A percentile compares a stretch with the other conserved stretches of the same genome.
phyloP scores from a whole-genome alignment of 2,329 filamentous ascomycete genomes.

The Colletotrichum simmondsii region DNA sequence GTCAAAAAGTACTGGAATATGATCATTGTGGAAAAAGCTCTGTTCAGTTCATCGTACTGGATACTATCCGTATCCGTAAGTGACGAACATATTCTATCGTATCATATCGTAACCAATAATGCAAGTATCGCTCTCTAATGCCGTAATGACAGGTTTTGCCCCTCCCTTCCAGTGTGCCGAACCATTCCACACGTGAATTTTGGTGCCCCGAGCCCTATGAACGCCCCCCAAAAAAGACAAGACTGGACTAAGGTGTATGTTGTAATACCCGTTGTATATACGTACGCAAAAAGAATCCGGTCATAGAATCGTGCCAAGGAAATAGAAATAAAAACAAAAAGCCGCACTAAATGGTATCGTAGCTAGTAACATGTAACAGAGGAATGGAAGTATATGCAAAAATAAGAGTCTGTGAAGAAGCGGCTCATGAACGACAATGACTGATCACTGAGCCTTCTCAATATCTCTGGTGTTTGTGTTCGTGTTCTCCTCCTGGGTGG shows the following conservation, averaged over 20 bases:
- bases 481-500: constrained; percentile 11
- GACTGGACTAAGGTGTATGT: not conserved
- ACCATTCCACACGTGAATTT: constrained; percentile 5
- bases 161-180: constrained; percentile 12
- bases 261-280: not conserved
- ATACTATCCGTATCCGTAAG: not conserved
- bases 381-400: not conserved
- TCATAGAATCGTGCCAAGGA: constrained; percentile 17
- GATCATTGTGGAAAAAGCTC: not conserved
- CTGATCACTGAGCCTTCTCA: constrained; percentile 22
- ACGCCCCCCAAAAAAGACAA: constrained; percentile 3
- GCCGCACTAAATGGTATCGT: constrained; percentile 24
- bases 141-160: constrained; percentile 23
- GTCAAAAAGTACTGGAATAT: not conserved
- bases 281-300: constrained; percentile 3
- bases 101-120: constrained; percentile 3
- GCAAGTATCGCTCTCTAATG: constrained; percentile 2
- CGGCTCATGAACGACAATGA: not conserved
- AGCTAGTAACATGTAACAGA: not conserved
- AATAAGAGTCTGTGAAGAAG: not conserved
- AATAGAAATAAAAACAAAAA: not conserved
- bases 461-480: not conserved
- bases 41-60: not conserved
- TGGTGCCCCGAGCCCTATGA: not conserved
- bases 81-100: not conserved